Evolutionary conservation across 306 rosid genomes (phyloP).

Genomic region (Acacia crassicarpa): DNA sequence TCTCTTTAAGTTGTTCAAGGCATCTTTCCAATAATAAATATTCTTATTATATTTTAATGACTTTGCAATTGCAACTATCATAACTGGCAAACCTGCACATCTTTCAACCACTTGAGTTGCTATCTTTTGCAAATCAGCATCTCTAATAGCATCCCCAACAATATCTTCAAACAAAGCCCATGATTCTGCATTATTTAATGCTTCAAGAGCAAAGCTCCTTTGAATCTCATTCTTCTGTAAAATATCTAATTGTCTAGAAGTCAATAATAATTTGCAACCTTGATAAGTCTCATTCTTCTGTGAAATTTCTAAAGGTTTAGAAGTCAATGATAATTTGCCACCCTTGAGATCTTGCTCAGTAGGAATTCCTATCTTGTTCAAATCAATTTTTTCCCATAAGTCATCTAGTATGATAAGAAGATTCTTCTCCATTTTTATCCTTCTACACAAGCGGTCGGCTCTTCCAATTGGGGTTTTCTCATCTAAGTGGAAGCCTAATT

Average conservation of each 20-base stretch:
- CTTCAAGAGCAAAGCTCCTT: background rate
- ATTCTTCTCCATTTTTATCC: background rate
- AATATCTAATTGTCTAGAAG: background rate
- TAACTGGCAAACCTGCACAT: background rate
- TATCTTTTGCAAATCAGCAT: background rate
- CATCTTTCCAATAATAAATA: background rate
- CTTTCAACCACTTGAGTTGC: background rate
- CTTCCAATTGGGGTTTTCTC: background rate
- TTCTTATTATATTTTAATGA: background rate
- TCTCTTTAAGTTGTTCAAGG: background rate
- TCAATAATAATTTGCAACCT: background rate
- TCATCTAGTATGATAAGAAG: slow-evolving; percentile 14
- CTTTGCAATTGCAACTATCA: background rate
- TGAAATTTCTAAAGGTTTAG: background rate
- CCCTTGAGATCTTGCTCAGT: background rate
- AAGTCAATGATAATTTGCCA: background rate
- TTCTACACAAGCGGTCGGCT: background rate
- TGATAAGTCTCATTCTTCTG: background rate
- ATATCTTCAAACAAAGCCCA: background rate
- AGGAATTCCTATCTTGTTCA: background rate
- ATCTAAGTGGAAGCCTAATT: background rate
- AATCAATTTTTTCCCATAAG: background rate
- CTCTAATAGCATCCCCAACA: background rate
- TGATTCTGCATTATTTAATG: background rate
- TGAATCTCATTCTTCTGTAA: background rate